Percentiles rank a stretch among this genome's conserved stretches.
These are phyloP conservation scores for Trichosporon ovoides DNA, from an alignment of 1,284 basidiomycete genomes.

Conservation along the genomic window DNA sequence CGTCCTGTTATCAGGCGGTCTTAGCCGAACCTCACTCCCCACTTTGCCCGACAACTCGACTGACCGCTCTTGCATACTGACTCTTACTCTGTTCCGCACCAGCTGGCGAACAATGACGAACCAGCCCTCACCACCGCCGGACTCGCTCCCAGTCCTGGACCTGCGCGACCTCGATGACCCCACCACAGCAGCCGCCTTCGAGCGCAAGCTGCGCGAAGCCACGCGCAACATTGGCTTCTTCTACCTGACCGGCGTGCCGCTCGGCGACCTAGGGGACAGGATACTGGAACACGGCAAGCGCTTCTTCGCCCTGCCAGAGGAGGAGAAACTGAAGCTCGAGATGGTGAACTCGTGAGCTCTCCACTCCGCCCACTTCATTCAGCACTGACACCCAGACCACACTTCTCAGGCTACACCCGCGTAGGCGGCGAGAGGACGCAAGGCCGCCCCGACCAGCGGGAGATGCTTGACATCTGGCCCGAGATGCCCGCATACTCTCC, in stretches of 20 bases:
- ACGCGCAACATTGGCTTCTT: slow-evolving; percentile 33
- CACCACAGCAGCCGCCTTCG: slow-evolving; percentile 9
- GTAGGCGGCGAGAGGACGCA: slow-evolving; percentile 17
- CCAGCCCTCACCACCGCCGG: no score
- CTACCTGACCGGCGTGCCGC: slow-evolving; percentile 34
- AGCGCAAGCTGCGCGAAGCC: slow-evolving; percentile 11
- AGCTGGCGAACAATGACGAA: background rate
- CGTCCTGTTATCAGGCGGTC: background rate
- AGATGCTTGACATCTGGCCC: slow-evolving; percentile 18
- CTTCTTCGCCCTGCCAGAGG: slow-evolving; percentile 35
- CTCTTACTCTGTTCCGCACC: background rate
- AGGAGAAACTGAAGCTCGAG: slow-evolving; percentile 29
- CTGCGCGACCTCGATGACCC: slow-evolving; percentile 17
- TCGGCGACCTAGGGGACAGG: slow-evolving; percentile 26
- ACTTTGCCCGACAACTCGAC: no score
- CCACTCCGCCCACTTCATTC: background rate
- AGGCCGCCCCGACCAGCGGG: slow-evolving; percentile 18
- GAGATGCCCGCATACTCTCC: slow-evolving; percentile 5
- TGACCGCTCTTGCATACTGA: background rate
- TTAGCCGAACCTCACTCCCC: no score
- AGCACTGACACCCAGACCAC: slow-evolving; percentile 11
- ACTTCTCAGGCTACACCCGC: slow-evolving; percentile 20
- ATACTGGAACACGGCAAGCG: slow-evolving; percentile 24
- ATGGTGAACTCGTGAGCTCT: slow-evolving; percentile 25
- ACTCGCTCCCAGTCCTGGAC: slow-evolving; percentile 19